Conservation (phyloP, 2,329 filamentous ascomycete genomes). For the Sporothrix globosa region DNA sequence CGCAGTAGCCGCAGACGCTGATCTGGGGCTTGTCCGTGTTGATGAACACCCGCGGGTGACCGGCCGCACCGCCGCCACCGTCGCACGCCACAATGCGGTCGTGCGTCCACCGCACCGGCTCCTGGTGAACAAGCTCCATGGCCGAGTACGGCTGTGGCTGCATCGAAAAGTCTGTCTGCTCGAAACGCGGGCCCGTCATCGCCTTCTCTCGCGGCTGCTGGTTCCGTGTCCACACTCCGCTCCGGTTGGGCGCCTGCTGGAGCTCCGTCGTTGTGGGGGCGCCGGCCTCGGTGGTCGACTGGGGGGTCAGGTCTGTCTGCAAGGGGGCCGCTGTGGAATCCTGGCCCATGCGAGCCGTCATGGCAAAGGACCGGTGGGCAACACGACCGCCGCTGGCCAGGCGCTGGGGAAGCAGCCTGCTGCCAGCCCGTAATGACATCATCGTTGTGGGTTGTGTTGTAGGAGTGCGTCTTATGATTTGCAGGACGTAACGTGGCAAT, state of each 20-base stretch:
- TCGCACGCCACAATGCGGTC: constrained; percentile 82
- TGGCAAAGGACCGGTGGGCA: constrained; percentile 53
- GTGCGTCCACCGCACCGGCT: constrained; percentile 91
- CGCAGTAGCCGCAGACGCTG: constrained; percentile 84
- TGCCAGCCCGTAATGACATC: constrained; percentile 49
- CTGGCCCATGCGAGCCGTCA: constrained; percentile 54
- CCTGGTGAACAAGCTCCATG: constrained; percentile 94
- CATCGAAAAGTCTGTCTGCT: constrained; percentile 90
- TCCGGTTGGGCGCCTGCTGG: constrained; percentile 84
- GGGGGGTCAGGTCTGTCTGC: constrained; percentile 47
- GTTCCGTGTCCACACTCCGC: constrained; percentile 78
- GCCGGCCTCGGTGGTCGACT: constrained; percentile 46
- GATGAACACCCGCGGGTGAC: constrained; percentile 94
- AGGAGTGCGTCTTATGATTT: too few relatives aligned
- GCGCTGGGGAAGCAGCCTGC: constrained; percentile 50
- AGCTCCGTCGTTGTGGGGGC: constrained; percentile 37
- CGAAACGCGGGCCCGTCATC: constrained; percentile 93
- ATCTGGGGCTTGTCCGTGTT: constrained; percentile 98
- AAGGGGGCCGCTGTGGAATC: constrained; percentile 46
- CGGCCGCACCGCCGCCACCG: constrained; percentile 85
- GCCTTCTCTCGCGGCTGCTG: constrained; percentile 79
- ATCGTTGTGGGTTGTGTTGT: constrained; percentile 43
- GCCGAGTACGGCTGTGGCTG: constrained; percentile 88
- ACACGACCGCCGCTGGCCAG: constrained; percentile 36
- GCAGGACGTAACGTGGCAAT: not conserved